Percentiles rank a stretch among this genome's conserved stretches.
phyloP scores from a whole-genome alignment of 495 filamentous ascomycete species.

The Hypomontagnella submonticulosa region DNA sequence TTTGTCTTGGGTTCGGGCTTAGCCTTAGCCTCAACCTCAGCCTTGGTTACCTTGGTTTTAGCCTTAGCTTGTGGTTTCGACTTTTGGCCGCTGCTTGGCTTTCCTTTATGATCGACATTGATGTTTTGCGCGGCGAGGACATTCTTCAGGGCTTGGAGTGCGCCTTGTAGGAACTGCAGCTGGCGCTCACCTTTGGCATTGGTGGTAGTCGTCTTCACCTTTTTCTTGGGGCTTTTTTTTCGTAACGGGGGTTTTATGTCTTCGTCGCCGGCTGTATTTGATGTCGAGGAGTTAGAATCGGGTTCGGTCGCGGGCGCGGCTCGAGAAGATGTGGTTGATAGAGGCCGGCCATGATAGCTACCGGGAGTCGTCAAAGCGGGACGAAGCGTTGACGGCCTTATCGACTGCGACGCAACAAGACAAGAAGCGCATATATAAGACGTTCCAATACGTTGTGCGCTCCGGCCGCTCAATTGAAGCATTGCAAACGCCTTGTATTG shows the following conservation, averaged over 20 bases:
- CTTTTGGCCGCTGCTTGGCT: neutral
- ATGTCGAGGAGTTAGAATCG: neutral
- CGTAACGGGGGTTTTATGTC: constrained; percentile 5
- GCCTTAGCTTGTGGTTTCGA: neutral
- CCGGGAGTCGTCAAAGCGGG: constrained; percentile 19
- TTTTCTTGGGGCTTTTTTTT: constrained; percentile 23
- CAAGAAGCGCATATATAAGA: constrained; percentile 46
- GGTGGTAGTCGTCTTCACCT: constrained; percentile 12
- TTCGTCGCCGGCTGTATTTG: neutral
- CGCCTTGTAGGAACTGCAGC: constrained; percentile 38
- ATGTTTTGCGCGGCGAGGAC: constrained; percentile 43
- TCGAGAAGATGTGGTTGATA: constrained; percentile 29
- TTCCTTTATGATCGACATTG: constrained; percentile 39
- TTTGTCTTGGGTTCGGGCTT: constrained; percentile 18
- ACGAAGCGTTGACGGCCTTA: constrained; percentile 25
- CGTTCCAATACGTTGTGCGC: constrained; percentile 37
- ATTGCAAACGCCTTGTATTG: constrained; percentile 43
- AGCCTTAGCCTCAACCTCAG: constrained; percentile 15
- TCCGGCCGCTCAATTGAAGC: constrained; percentile 45
- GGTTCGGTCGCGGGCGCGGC: constrained; percentile 7
- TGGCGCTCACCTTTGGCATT: constrained; percentile 26
- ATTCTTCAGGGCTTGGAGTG: constrained; percentile 38
- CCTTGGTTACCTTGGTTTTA: neutral
- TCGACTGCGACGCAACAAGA: constrained; percentile 20
- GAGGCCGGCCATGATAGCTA: constrained; percentile 16